Percentiles rank a stretch among this genome's conserved stretches.
These are phyloP conservation scores for Tricholoma furcatifolium DNA, from an alignment of 768 basidiomycete species.

Conservation along the genomic window DNA sequence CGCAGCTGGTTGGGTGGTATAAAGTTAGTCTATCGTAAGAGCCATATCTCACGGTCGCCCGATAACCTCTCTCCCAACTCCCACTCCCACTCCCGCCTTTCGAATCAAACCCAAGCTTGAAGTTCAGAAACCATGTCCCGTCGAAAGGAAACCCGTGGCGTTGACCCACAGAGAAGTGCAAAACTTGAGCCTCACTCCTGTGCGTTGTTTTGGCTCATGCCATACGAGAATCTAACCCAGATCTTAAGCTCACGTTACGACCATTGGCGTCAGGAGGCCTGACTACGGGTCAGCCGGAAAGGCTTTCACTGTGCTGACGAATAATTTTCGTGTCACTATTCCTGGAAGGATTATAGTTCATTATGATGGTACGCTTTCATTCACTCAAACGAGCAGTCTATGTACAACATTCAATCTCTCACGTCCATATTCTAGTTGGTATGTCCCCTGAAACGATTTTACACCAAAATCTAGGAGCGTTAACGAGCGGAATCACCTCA, in stretches of 20 bases:
- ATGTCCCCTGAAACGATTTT: not conserved
- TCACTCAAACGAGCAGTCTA: too few species aligned
- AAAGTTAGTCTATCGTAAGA: too few species aligned
- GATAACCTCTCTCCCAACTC: too few species aligned
- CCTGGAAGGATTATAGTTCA: slow-evolving; percentile 18
- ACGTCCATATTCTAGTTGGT: slow-evolving; percentile 15
- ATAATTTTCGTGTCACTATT: slow-evolving; percentile 12
- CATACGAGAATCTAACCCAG: not conserved
- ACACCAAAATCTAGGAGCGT: not conserved
- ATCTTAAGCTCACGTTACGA: slow-evolving; percentile 26
- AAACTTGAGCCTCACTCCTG: too few species aligned
- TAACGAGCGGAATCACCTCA: not conserved
- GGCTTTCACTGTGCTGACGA: slow-evolving; percentile 23
- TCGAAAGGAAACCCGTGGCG: too few species aligned
- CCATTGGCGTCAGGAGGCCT: slow-evolving; percentile 33
- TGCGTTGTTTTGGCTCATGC: too few species aligned
- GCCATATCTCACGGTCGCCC: too few species aligned
- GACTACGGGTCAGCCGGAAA: slow-evolving; percentile 32
- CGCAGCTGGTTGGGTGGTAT: too few species aligned
- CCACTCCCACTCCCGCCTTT: too few species aligned
- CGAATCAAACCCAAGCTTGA: too few species aligned
- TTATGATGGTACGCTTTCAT: slow-evolving; percentile 20
- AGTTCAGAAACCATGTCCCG: too few species aligned
- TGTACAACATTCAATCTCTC: not conserved
- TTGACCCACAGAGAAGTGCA: too few species aligned